Evolutionary conservation across 1,139 yeast genomes (phyloP), one percentile per base, ranked within the genome.

Genomic region (Pneumocystis wakefieldiae): DNA sequence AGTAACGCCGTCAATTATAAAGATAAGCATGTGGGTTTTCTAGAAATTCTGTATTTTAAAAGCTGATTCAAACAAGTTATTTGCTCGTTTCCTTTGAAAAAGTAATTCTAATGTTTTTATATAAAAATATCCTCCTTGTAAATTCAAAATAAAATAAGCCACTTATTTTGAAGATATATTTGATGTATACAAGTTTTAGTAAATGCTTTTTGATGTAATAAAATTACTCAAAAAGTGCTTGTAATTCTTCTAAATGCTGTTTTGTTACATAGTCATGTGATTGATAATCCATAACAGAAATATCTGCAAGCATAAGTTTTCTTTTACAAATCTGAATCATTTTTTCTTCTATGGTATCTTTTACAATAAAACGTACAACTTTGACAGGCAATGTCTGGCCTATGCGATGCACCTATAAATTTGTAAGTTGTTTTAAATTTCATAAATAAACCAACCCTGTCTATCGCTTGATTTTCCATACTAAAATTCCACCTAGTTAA

Each of bases 381-480:
- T 81, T 83, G 28, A 92, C 97, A 48, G 79, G 81, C 48, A 64
- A 67, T 17, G 76, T 77, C 72, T 92, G 97, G 0, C 97, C 97
- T 73, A 92, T 87, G 68, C 97, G 80, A 71, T 92, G 97, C 36
- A 92, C 81, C 59, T 57, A 57, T 37, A 57, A 57, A 6, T 24
- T 12, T 48, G 19, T 24, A 24, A 24, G 15, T 24, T 24, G 14
- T 24, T 48, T 19, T 19, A 3, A 37, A 57, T 28, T 14, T 19
- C 14, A 29, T 12, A 12, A 28, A 5, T 19, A 24, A 37, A 12
- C 29, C 3, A 37, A 57, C 59, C 70, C 97, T 81, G 74, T 92
- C 97, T 68, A 92, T 89, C 0, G 97, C 97, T 73, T 92, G 97
- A 59, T 88, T 89, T 71, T 92, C 97, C 58, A 88, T 83, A 64